Evolutionary conservation across 352 stramenopile genomes (phyloP).

Genomic region (Phytopythium cucurbitacearum): DNA sequence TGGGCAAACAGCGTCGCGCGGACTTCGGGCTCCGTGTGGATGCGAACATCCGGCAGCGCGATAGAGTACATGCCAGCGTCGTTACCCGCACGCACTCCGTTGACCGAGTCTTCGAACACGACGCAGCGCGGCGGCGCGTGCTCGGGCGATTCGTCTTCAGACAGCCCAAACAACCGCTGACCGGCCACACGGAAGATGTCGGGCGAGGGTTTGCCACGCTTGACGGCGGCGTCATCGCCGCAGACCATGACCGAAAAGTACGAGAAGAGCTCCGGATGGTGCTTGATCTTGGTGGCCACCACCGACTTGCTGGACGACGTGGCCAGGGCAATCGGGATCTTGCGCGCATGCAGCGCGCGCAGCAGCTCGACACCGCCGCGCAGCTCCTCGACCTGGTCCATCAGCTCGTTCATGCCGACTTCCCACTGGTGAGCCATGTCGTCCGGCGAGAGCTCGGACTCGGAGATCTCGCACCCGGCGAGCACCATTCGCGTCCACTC

Average conservation of each 20-base stretch:
- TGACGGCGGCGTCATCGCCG: constrained; percentile 67
- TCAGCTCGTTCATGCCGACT: constrained; percentile 51
- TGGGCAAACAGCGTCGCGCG: constrained; percentile 42
- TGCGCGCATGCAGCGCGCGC: constrained; percentile 32
- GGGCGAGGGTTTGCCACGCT: constrained; percentile 65
- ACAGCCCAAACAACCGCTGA: constrained; percentile 41
- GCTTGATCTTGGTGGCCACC: constrained; percentile 58
- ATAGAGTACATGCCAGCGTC: constrained; percentile 66
- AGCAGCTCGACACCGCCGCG: constrained; percentile 50
- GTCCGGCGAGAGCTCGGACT: constrained; percentile 37
- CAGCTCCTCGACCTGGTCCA: constrained; percentile 43
- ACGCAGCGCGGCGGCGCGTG: constrained; percentile 38
- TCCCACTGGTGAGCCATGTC: constrained; percentile 68
- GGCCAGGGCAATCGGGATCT: constrained; percentile 62
- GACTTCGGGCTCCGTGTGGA: constrained; percentile 45
- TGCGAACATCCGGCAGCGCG: constrained; percentile 62
- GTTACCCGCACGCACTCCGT: constrained; percentile 59
- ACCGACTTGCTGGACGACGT: constrained; percentile 67
- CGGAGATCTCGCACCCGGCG: constrained; percentile 16
- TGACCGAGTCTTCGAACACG: constrained; percentile 77
- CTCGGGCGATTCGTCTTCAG: constrained; percentile 23
- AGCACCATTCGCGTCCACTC: constrained; percentile 80
- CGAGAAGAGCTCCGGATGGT: constrained; percentile 70
- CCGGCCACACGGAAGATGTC: constrained; percentile 78
- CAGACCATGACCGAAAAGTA: constrained; percentile 73